Percentiles rank a stretch among this genome's conserved stretches.
phyloP scores from a whole-genome alignment of 192 early-diverging fungal genomes.

The Funneliformis mosseae region DNA sequence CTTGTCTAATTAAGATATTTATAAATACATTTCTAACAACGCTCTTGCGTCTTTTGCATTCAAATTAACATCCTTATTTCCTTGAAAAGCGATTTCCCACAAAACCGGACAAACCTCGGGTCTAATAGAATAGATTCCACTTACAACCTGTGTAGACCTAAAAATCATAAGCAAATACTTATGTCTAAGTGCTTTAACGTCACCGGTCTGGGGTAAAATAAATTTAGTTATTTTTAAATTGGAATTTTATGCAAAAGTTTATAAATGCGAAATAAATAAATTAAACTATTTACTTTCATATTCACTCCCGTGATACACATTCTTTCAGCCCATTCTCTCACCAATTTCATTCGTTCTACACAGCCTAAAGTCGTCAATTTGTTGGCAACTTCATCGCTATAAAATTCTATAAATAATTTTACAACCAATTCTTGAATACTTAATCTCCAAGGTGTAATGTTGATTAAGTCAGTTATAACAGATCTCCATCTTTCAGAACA shows the following conservation, averaged over 20 bases:
- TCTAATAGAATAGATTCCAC: background rate
- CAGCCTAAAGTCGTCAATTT: background rate
- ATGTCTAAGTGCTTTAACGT: background rate
- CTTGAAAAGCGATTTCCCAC: background rate
- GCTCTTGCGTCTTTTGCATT: background rate
- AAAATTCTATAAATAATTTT: conserved; percentile 12
- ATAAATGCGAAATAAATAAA: background rate
- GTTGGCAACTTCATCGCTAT: background rate
- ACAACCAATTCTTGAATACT: conserved; percentile 11
- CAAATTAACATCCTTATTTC: conserved; percentile 1
- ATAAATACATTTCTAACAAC: background rate
- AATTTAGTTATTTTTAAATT: background rate
- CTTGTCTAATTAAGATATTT: background rate
- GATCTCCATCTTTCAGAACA: conserved; percentile 10
- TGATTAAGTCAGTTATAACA: background rate
- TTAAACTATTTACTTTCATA: background rate
- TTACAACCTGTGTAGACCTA: background rate
- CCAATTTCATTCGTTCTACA: background rate
- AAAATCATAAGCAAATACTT: background rate
- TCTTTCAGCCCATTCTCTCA: conserved; percentile 8
- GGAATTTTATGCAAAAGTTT: background rate
- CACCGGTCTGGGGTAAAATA: background rate
- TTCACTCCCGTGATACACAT: background rate
- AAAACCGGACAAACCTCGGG: background rate
- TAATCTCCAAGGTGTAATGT: conserved; percentile 18